A percentile compares a stretch with the other conserved stretches of the same genome.
Evolutionary conservation across 1,139 yeast genomes (phyloP).

Genomic region (Petasospora fabianii): DNA sequence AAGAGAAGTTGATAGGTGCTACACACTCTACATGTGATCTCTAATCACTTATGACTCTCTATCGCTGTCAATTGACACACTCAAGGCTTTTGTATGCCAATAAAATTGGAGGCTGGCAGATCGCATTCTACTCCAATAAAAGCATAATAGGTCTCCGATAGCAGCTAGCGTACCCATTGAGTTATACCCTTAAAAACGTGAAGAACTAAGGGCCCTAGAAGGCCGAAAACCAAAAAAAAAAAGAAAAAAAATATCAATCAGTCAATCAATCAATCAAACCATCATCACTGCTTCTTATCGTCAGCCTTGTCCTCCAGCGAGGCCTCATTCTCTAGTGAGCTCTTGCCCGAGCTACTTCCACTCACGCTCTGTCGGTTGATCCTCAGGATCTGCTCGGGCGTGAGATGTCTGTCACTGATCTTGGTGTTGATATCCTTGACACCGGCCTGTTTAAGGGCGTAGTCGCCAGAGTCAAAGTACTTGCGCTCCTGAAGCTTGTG

Average conservation of each 20-base stretch:
- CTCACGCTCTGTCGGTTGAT: conserved; percentile 23
- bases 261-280: background rate
- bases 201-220: too few relatives aligned
- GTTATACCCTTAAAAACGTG: too few relatives aligned
- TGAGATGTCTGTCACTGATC: conserved; percentile 23
- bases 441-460: conserved; percentile 83
- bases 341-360: conserved; percentile 17
- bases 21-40: too few relatives aligned
- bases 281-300: conserved; percentile 2
- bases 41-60: too few relatives aligned
- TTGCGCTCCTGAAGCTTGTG: conserved; percentile 84
- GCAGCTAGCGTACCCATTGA: too few relatives aligned
- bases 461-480: conserved; percentile 96
- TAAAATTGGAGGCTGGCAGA: too few relatives aligned
- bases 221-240: background rate
- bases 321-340: conserved; percentile 21
- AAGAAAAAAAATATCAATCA: background rate
- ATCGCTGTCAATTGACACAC: too few relatives aligned
- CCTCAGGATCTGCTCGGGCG: conserved; percentile 24
- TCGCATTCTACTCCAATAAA: too few relatives aligned
- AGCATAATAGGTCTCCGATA: too few relatives aligned
- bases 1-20: too few relatives aligned
- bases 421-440: conserved; percentile 21
- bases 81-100: too few relatives aligned
- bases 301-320: conserved; percentile 14